Evolutionary conservation across 108 stramenopile species (phyloP).

Genomic region (Discostella stelligeroides): DNA sequence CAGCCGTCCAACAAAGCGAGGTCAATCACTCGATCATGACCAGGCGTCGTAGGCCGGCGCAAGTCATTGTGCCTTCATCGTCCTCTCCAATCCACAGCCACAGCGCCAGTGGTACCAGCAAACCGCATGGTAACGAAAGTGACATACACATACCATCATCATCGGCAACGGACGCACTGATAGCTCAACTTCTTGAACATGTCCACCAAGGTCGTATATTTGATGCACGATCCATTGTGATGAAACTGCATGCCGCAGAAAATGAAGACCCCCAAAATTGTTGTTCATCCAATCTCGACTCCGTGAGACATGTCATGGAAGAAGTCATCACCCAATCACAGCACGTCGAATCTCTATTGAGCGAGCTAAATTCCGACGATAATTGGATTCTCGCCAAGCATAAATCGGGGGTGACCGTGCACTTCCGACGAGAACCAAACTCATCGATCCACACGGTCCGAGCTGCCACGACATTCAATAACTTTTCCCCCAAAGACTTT

Average conservation of each 20-base stretch:
- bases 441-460: slow-evolving; percentile 16
- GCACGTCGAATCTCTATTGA: slow-evolving; percentile 21
- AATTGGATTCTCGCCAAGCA: slow-evolving; percentile 30
- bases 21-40: too few relatives aligned
- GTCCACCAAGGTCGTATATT: slow-evolving; percentile 8
- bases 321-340: slow-evolving; percentile 21
- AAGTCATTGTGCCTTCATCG: too few relatives aligned
- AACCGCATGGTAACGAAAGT: too few relatives aligned
- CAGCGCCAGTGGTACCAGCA: too few relatives aligned
- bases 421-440: slow-evolving; percentile 25
- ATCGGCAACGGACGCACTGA: neutral
- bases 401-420: slow-evolving; percentile 21
- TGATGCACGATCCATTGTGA: slow-evolving; percentile 9
- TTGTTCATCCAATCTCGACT: slow-evolving; percentile 8
- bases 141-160: neutral
- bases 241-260: too few relatives aligned
- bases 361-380: slow-evolving; percentile 27
- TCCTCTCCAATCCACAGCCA: too few relatives aligned
- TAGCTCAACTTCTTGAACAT: slow-evolving; percentile 6
- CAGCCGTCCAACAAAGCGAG: too few relatives aligned
- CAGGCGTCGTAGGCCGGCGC: too few relatives aligned
- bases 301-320: slow-evolving; percentile 13
- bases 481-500: slow-evolving; percentile 30
- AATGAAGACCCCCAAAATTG: too few relatives aligned
- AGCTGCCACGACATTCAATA: slow-evolving; percentile 10